Evolutionary conservation across 2,329 filamentous ascomycete species (phyloP).

Genomic region (Cadophora gregata): DNA sequence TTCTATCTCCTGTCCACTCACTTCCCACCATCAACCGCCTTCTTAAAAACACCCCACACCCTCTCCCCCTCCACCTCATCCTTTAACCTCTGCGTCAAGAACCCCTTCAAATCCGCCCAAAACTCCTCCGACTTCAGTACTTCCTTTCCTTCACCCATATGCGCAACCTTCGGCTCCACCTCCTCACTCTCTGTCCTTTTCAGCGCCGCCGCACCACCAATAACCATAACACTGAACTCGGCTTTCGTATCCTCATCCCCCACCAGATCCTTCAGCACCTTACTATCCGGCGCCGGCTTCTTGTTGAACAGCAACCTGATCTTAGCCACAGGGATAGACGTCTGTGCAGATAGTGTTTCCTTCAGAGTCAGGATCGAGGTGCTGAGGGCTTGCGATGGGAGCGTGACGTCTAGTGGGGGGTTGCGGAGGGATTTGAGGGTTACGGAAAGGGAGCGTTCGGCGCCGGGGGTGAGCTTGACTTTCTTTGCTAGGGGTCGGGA

Average conservation of each 20-base stretch:
- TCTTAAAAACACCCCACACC: slow-evolving; percentile 70
- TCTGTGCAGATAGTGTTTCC: slow-evolving; percentile 66
- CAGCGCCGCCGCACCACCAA: slow-evolving; percentile 68
- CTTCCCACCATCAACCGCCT: slow-evolving; percentile 52
- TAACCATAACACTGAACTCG: slow-evolving; percentile 87
- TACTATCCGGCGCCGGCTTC: slow-evolving; percentile 81
- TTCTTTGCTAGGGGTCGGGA: slow-evolving; percentile 58
- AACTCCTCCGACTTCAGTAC: slow-evolving; percentile 76
- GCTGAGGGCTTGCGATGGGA: slow-evolving; percentile 66
- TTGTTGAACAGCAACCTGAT: slow-evolving; percentile 86
- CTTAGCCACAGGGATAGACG: slow-evolving; percentile 73
- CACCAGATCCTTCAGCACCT: slow-evolving; percentile 76
- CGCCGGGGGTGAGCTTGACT: slow-evolving; percentile 55
- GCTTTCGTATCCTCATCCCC: slow-evolving; percentile 60
- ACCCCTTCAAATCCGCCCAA: slow-evolving; percentile 85
- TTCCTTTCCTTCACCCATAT: slow-evolving; percentile 60
- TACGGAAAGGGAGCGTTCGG: slow-evolving; percentile 61
- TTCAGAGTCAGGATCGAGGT: slow-evolving; percentile 85
- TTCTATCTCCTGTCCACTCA: slow-evolving; percentile 7
- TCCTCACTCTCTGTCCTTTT: slow-evolving; percentile 47
- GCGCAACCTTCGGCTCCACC: slow-evolving; percentile 50
- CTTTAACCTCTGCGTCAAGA: slow-evolving; percentile 78
- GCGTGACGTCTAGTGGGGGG: slow-evolving; percentile 69
- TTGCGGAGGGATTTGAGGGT: slow-evolving; percentile 79
- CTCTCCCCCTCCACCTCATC: slow-evolving; percentile 70